Conservation (phyloP, 176 grass and related monocot species). For the Raddia guianensis region DNA sequence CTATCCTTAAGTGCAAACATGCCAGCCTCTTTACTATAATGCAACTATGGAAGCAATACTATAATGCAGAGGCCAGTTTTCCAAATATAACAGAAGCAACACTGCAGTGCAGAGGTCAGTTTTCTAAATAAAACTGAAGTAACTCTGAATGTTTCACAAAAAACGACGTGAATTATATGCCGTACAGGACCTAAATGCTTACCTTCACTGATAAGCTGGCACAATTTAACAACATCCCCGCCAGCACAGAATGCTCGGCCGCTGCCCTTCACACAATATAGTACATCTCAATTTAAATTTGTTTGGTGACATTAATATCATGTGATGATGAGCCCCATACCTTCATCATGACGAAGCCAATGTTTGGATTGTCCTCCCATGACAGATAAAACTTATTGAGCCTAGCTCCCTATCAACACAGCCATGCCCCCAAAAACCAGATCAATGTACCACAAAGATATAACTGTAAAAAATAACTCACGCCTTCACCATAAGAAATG, state of each 20-base stretch:
- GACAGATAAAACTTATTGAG: slow-evolving; percentile 88
- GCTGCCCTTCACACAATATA: slow-evolving; percentile 69
- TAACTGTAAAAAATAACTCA: neutral
- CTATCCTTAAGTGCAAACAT: slow-evolving; percentile 17
- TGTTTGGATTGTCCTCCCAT: slow-evolving; percentile 91
- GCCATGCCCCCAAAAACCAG: slow-evolving; percentile 32
- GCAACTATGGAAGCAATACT: neutral
- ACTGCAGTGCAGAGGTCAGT: neutral
- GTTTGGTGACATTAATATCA: slow-evolving; percentile 14
- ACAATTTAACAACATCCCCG: slow-evolving; percentile 62
- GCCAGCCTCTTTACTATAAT: neutral
- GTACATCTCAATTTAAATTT: slow-evolving; percentile 47
- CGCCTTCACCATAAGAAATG: neutral
- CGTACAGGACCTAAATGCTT: slow-evolving; percentile 9
- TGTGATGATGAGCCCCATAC: slow-evolving; percentile 49
- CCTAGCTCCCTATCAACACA: slow-evolving; percentile 59
- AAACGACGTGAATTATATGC: neutral
- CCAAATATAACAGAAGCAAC: neutral
- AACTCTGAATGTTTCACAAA: neutral
- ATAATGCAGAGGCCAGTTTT: neutral
- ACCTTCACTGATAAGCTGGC: slow-evolving; percentile 59
- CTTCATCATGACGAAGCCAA: slow-evolving; percentile 98
- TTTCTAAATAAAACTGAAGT: neutral
- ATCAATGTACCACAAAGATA: neutral
- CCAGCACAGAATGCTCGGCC: slow-evolving; percentile 78